A percentile compares a stretch with the other conserved stretches of the same genome.
Conservation (phyloP, 768 basidiomycete species). For the Mycena polygramma region DNA sequence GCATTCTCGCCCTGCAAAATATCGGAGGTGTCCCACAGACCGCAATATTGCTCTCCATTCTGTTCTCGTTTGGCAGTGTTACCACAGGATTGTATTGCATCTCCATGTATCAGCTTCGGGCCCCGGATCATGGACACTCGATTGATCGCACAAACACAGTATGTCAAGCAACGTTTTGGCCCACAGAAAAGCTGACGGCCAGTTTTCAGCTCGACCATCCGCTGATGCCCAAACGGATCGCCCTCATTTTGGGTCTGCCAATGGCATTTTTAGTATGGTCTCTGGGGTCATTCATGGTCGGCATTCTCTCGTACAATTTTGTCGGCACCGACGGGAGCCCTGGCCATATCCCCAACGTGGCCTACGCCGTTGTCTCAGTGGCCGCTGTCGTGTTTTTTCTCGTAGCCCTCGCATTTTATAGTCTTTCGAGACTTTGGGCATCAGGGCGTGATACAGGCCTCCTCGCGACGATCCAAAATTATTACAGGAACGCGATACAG, state of each 20-base stretch:
- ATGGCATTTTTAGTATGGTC: slow-evolving; percentile 29
- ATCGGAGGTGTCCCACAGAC: slow-evolving; percentile 14
- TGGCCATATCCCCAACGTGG: slow-evolving; percentile 8
- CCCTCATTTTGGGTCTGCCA: slow-evolving; percentile 15
- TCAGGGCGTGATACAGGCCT: too few relatives aligned
- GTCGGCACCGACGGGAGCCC: slow-evolving; percentile 10
- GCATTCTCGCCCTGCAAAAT: slow-evolving; percentile 19
- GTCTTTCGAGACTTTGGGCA: slow-evolving; percentile 12
- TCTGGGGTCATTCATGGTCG: slow-evolving; percentile 13
- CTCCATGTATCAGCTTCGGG: slow-evolving; percentile 15
- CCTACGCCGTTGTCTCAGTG: slow-evolving; percentile 19
- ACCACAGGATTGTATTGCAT: slow-evolving; percentile 23
- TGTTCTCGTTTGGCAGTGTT: slow-evolving; percentile 13
- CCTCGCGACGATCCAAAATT: too few relatives aligned
- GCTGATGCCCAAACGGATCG: slow-evolving; percentile 15
- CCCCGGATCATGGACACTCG: slow-evolving; percentile 9
- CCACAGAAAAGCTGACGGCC: too few relatives aligned
- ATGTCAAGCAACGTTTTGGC: too few relatives aligned
- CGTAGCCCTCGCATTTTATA: slow-evolving; percentile 15
- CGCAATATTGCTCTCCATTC: slow-evolving; percentile 18
- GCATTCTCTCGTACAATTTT: slow-evolving; percentile 17
- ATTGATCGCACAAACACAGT: slow-evolving; percentile 4
- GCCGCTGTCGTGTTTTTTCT: slow-evolving; percentile 10
- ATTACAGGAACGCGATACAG: too few relatives aligned
- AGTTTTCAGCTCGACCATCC: slow-evolving; percentile 10